Conservation (phyloP, 495 filamentous ascomycete species). For the Hypoxylon intermedium region DNA sequence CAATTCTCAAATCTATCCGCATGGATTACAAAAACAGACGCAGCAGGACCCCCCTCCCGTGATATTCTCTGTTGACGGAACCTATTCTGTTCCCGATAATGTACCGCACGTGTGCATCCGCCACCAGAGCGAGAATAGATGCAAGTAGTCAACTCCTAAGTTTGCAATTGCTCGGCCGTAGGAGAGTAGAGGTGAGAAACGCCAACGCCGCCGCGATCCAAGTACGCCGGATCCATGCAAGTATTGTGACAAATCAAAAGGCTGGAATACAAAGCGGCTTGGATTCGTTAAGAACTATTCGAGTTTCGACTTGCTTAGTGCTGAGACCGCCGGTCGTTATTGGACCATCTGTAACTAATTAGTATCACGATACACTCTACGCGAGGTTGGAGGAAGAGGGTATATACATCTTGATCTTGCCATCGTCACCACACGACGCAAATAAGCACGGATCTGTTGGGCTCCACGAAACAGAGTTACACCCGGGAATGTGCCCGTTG, state of each 20-base stretch:
- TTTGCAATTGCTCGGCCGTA: neutral
- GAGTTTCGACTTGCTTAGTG: slow-evolving; percentile 14
- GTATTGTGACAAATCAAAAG: slow-evolving; percentile 29
- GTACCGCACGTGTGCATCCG: slow-evolving; percentile 1
- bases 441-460: slow-evolving; percentile 83
- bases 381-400: neutral
- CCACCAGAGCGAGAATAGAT: neutral
- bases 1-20: slow-evolving; percentile 21
- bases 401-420: slow-evolving; percentile 82
- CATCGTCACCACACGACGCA: slow-evolving; percentile 90
- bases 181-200: slow-evolving; percentile 18
- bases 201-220: slow-evolving; percentile 33
- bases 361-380: slow-evolving; percentile 1
- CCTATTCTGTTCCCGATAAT: slow-evolving; percentile 20
- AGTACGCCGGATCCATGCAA: slow-evolving; percentile 41
- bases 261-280: slow-evolving; percentile 7
- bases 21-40: slow-evolving; percentile 14
- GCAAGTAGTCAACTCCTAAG: neutral
- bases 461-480: slow-evolving; percentile 94
- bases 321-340: slow-evolving; percentile 27
- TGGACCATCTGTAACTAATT: slow-evolving; percentile 43
- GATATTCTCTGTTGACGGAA: slow-evolving; percentile 9
- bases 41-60: slow-evolving; percentile 5
- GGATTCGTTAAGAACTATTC: slow-evolving; percentile 11
- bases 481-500: slow-evolving; percentile 75